Base-by-base conservation (phyloP, 352 stramenopile species). In the Pythium dissimile region DNA sequence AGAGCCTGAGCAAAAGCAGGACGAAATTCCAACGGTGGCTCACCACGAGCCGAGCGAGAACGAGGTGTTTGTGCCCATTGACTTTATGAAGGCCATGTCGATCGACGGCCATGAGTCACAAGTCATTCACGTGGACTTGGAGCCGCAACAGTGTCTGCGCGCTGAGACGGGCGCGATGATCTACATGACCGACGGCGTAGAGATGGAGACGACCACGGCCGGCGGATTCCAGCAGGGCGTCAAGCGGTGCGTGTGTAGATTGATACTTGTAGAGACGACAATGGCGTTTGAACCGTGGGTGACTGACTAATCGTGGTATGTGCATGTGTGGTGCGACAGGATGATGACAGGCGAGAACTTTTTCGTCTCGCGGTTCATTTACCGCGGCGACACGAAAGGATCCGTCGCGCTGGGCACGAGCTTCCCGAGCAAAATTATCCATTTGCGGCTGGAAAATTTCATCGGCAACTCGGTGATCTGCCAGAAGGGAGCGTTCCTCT, bases 111-210 rank as follows among this genome's bases (percentile, higher is more conserved):
- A 92, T 42, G 87, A 96, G 48, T 91, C 84, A 5, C 88, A 96
- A 80, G 73, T 92, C 21, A 79, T 94, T 42, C 75, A 87, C 49
- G 75, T 92, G 38, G 78, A 94, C 34, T 71, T 98, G 6, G 71
- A 93, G 67, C 86, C 85, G 21, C 84, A 96, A 32, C 89, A 98
- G 71, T 89, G 93, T 24, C 67, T 98, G 30, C 78, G 94, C 28
- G 92, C 93, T 6, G 93, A 98, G 67, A 95, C 78, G 13, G 92
- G 92, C 7, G 87, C 92, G 15, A 97, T 98, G 85, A 88, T 98
- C 42, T 98, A 97, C 73, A 98, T 98, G 92, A 98, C 90, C 7
- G 77, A 98, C 30, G 88, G 88, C 26, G 80, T 98, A 7, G 73
- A 89, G 27, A 96, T 97, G 83, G 79, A 96, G 41, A 97, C 88